Conservation (phyloP, 2,329 filamentous ascomycete species). For the Gliomastix tumulicola region DNA sequence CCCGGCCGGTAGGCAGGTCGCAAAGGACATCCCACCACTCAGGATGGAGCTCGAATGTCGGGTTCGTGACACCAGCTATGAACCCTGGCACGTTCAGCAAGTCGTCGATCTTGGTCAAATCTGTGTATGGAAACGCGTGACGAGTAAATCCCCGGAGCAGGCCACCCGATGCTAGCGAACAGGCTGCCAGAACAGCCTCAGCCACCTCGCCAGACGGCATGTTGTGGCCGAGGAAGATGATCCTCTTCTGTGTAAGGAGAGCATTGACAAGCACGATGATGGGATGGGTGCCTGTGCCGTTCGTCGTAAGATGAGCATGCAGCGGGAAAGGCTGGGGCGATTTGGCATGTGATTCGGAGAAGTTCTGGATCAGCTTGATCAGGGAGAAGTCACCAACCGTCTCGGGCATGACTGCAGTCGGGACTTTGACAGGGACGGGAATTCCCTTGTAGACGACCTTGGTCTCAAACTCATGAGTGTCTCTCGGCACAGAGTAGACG, state of each 20-base stretch:
- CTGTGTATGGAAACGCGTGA: constrained; percentile 96
- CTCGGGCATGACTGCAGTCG: constrained; percentile 87
- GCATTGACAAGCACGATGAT: constrained; percentile 94
- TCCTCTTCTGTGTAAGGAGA: constrained; percentile 88
- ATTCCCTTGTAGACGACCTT: constrained; percentile 94
- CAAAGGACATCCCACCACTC: constrained; percentile 99
- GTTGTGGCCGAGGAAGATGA: constrained; percentile 94
- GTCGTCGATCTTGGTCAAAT: constrained; percentile 96
- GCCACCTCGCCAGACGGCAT: constrained; percentile 93
- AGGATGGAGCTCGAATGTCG: constrained; percentile 86
- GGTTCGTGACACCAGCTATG: constrained; percentile 96
- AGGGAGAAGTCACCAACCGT: constrained; percentile 97
- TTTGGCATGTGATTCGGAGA: constrained; percentile 75
- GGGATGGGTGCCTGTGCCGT: constrained; percentile 82
- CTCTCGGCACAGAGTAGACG: constrained; percentile 72
- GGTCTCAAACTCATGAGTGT: constrained; percentile 97
- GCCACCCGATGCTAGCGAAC: constrained; percentile 85
- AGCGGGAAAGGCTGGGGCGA: constrained; percentile 76
- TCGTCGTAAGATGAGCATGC: constrained; percentile 90
- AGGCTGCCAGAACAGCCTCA: constrained; percentile 96
- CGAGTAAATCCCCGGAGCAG: constrained; percentile 90
- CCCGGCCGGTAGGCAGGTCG: constrained; percentile 82
- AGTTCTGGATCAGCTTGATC: constrained; percentile 94
- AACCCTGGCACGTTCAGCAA: constrained; percentile 93
- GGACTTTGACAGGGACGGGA: constrained; percentile 93